Evolutionary conservation across 352 stramenopile species (phyloP), one percentile per base, ranked within the genome.

Genomic region (Thalassiosira mediterranea): DNA sequence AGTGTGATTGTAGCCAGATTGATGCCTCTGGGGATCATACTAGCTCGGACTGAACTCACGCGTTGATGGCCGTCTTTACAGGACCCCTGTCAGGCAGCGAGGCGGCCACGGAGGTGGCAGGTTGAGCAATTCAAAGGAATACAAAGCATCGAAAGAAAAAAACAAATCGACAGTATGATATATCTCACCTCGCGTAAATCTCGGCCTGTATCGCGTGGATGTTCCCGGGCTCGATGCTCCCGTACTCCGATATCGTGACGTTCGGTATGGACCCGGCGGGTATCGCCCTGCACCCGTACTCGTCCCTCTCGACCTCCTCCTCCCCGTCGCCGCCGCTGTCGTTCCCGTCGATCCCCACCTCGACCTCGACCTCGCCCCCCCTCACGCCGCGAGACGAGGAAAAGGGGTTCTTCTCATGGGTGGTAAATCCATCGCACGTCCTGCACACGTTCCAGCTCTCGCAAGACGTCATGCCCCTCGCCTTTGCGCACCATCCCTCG

Each of bases 231-330:
- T 70, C 76, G 19, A 96, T 96, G 31, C 83, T 94, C 34, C 96
- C 96, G 83, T 95, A 98, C 83, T 99, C 96, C 3, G 94, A 95
- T 31, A 99, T 94, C 34, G 90, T 97, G 73, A 97, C 96, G 84
- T 97, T 96, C 63, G 97, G 95, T 87, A 97, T 98, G 54, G 87
- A 67, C 17, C 42, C 47, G 7, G 1, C 1, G 5, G 60, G 37
- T 19, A 79, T 65, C 26, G 70, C 70, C 53, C 60, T 26, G 32
- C 70, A 73, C 25, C 54, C 70, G 51, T 77, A 71, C 51, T 23
- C 37, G 48, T 77, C 58, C 34, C 26, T 65, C 56, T 21, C 51
- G 3, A 54, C 49, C n/a, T 11, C 7, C 4, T 28, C 57, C 28
- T 49, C 26, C 13, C 25, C 31, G 23, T 46, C 17, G 3, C 23